Conservation (phyloP, 208 protist genomes). For the Naegleria fowleri region DNA sequence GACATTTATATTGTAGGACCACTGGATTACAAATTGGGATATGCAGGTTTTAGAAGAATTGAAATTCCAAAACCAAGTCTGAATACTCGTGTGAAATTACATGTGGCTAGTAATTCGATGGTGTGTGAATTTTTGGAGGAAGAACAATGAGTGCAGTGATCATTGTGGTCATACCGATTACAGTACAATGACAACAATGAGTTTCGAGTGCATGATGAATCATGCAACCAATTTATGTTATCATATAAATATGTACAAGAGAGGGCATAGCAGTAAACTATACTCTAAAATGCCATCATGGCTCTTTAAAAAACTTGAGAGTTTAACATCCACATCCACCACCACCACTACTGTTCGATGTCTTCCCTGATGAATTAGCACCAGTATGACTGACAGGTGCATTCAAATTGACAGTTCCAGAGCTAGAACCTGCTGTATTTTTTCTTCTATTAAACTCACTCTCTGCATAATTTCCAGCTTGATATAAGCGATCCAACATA, state of each 20-base stretch:
- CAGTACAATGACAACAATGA: no score
- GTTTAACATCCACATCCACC: slow-evolving; percentile 11
- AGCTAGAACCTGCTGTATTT: background rate
- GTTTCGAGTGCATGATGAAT: no score
- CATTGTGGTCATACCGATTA: no score
- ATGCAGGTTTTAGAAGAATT: background rate
- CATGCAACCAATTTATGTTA: no score
- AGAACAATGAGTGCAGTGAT: background rate
- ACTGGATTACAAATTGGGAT: background rate
- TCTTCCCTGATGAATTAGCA: background rate
- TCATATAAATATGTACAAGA: no score
- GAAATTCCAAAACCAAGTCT: background rate
- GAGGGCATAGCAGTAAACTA: no score
- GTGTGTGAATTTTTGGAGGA: background rate
- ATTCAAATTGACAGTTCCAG: background rate
- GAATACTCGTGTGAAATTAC: background rate
- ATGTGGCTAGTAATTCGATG: background rate
- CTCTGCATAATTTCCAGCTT: slow-evolving; percentile 9
- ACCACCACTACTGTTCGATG: background rate
- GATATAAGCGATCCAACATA: background rate
- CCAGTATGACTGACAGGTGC: background rate
- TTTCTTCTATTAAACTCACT: slow-evolving; percentile 10
- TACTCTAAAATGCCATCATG: no score
- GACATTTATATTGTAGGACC: background rate
- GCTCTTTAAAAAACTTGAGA: background rate